These are phyloP conservation scores for Marsdenia floribunda DNA, from an alignment of 257 asterid species.

Conservation along the genomic window DNA sequence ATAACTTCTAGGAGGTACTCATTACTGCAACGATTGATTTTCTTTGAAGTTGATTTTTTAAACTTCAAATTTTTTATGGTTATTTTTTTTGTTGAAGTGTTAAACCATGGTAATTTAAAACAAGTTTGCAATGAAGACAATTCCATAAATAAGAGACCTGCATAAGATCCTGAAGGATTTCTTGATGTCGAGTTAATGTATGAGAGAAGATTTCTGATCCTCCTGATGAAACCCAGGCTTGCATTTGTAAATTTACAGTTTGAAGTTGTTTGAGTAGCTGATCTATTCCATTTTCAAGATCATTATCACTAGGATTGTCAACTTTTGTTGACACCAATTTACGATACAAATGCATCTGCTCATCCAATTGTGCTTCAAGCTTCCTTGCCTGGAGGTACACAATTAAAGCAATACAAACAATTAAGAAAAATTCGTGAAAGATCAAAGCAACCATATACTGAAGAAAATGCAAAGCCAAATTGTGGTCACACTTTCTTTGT, in stretches of 20 bases:
- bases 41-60: no score
- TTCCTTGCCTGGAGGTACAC: conserved; percentile 62
- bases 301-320: conserved; percentile 54
- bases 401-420: conserved; percentile 10
- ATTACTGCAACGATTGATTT: no score
- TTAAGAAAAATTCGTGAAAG: conserved; percentile 1
- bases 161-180: conserved; percentile 90
- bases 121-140: not conserved
- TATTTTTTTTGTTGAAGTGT: not conserved
- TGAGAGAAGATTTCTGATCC: conserved; percentile 96
- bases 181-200: conserved; percentile 93
- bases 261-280: conserved; percentile 86
- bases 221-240: conserved; percentile 96
- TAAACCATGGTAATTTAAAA: not conserved
- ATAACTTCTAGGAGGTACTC: not conserved
- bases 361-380: conserved; percentile 91
- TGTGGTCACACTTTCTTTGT: not conserved
- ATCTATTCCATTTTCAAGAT: conserved; percentile 69
- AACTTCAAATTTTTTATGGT: no score
- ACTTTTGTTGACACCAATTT: conserved; percentile 62
- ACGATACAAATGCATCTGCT: conserved; percentile 90
- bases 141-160: conserved; percentile 42
- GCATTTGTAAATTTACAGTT: conserved; percentile 86
- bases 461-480: not conserved
- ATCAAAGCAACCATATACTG: not conserved